Percentiles rank a stretch among this genome's conserved stretches.
Evolutionary conservation across 2,329 filamentous ascomycete species (phyloP).

Genomic region (Furcasterigmium sp.): DNA sequence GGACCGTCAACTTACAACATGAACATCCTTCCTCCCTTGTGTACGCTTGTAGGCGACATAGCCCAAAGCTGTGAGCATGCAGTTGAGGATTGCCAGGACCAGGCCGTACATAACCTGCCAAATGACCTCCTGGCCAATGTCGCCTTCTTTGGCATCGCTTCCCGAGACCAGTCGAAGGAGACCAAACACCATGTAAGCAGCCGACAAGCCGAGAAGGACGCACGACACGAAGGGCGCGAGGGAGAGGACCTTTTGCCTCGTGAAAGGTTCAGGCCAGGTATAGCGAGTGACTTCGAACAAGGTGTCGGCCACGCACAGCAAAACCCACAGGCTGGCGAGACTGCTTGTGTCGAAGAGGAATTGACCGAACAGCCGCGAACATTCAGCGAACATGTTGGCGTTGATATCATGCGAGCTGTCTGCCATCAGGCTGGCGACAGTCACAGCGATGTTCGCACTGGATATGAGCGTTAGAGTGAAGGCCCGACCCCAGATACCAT

Average conservation of each 20-base stretch:
- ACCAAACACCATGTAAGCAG: too few relatives aligned
- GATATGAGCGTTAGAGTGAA: not conserved
- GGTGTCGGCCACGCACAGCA: not conserved
- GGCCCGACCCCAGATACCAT: not conserved
- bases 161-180: too few relatives aligned
- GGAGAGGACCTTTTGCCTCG: not conserved
- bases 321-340: not conserved
- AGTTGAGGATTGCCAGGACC: too few relatives aligned
- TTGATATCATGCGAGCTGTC: not conserved
- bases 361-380: not conserved
- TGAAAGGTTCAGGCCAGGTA: not conserved
- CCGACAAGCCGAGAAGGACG: not conserved
- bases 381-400: not conserved
- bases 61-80: too few relatives aligned
- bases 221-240: not conserved
- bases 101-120: too few relatives aligned
- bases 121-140: too few relatives aligned
- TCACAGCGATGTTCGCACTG: not conserved
- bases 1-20: too few relatives aligned
- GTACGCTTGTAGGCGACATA: too few relatives aligned
- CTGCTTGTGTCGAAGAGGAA: too few relatives aligned
- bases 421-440: not conserved
- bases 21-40: too few relatives aligned
- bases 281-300: not conserved
- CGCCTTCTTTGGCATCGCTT: too few relatives aligned